These are phyloP conservation scores for Pyrus betulifolia DNA, from an alignment of 306 rosid genomes.

Conservation along the genomic window DNA sequence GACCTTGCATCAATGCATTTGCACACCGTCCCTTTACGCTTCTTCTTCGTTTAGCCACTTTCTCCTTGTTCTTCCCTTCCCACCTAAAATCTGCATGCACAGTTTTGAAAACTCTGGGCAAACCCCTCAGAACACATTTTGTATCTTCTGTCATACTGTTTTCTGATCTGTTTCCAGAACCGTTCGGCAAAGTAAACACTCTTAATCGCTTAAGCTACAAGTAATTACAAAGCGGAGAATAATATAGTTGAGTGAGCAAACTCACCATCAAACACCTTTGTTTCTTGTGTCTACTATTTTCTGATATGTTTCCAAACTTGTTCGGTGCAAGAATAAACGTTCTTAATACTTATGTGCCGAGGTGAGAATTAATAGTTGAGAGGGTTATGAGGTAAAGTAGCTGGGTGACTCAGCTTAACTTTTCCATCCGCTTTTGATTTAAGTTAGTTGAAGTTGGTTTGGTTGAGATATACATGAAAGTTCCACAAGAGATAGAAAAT, in stretches of 20 bases:
- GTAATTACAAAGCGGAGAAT: too few species aligned
- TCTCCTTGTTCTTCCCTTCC: constrained; percentile 4
- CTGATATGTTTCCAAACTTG: neutral
- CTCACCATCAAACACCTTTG: neutral
- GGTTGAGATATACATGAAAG: constrained; percentile 27
- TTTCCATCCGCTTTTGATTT: constrained; percentile 8
- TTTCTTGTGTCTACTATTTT: neutral
- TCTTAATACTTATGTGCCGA: neutral
- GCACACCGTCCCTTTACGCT: constrained; percentile 8
- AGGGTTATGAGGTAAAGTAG: constrained; percentile 4
- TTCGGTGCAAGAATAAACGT: neutral
- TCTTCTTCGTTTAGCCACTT: constrained; percentile 22
- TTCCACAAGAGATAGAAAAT: constrained; percentile 15
- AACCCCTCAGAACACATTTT: neutral
- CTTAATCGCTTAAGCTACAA: too few species aligned
- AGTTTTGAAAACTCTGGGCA: constrained; percentile 4
- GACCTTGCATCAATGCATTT: neutral
- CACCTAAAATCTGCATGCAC: constrained; percentile 3
- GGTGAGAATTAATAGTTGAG: neutral
- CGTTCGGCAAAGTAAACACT: neutral
- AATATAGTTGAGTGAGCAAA: neutral
- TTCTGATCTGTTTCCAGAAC: neutral
- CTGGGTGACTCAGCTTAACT: constrained; percentile 21
- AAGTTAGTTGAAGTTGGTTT: constrained; percentile 18
- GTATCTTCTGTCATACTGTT: neutral